These are phyloP conservation scores for Paramecium primaurelia DNA, from an alignment of 73 alveolate genomes.

Conservation along the genomic window DNA sequence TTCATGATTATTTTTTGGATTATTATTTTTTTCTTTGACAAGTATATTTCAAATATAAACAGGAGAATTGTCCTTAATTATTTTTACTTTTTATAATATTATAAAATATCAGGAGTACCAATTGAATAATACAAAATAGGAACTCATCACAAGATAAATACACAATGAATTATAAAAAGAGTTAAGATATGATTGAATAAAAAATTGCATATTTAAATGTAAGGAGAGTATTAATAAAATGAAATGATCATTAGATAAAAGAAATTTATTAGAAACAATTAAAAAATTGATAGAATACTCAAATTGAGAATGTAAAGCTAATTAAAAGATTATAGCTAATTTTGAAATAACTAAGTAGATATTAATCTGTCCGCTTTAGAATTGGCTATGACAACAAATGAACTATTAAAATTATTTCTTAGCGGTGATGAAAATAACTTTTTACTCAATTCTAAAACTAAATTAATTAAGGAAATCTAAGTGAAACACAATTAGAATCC, in stretches of 20 bases:
- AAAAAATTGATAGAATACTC: neutral
- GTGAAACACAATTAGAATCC: neutral
- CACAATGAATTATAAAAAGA: neutral
- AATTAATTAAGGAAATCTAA: neutral
- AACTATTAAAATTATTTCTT: neutral
- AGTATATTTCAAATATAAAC: neutral
- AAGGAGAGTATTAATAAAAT: neutral
- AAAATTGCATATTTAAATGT: neutral
- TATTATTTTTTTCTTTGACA: too few species aligned
- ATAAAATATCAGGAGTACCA: neutral
- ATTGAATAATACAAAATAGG: neutral
- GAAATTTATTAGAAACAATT: neutral
- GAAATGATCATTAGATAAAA: neutral
- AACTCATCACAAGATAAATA: neutral
- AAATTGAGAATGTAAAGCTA: neutral
- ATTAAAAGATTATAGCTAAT: neutral
- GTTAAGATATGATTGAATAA: neutral
- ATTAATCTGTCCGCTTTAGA: neutral
- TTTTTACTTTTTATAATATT: neutral
- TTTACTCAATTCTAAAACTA: neutral
- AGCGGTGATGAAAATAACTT: neutral
- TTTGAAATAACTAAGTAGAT: neutral
- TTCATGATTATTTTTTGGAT: neutral
- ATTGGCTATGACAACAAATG: neutral
- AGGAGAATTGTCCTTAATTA: neutral